Base-by-base conservation (phyloP, 139 green algal genomes). In the Diplosphaera chodatii region DNA sequence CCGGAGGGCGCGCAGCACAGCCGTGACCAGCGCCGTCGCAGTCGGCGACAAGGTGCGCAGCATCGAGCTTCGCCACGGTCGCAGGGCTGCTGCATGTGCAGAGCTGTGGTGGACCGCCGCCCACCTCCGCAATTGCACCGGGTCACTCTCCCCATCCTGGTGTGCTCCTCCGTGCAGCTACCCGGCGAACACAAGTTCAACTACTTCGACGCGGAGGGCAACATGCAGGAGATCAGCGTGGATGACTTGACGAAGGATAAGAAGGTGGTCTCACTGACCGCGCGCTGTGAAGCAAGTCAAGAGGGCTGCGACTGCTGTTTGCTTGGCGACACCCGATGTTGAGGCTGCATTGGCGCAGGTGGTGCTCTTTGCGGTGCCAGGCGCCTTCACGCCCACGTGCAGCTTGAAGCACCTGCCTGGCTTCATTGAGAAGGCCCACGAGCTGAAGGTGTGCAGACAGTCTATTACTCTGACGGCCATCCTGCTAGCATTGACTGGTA, bases 361-460 rank as follows among this genome's bases (percentile, higher is more conserved):
- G 20, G 87, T 99, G 55, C 68, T 97, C 22, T 92, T 97, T 77
- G 91, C 89, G 3, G 92, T 97, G 37, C 91, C 92, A 0, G 92
- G 92, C 40, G 92, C 92, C 29, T 97, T 96, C 82, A 96, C 92
- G 0, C 92, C 92, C 69, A 97, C 91, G n/a, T 97, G 92, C 88
- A 91, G 80, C 71, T 75, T 91, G 34, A 95, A 96, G 89, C 92
- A 97, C 76, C 74, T 96, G 59, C 92, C 92, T 15, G 90, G 91
- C 62, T 97, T 97, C 72, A 83, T 97, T 34, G 86, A 97, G 32
- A 92, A 92, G 64, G 91, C 91, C 18, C 94, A 97, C 34, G 88
- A 98, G 72, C 80, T 99, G 48, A 95, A 93, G 55, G 48, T 59
- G 37, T 6, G 37, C 37, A 48, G 37, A 20, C 10, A 10, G 37